Evolutionary conservation across 805 yeast genomes (phyloP).

Genomic region (Yamadazyma olivae): DNA sequence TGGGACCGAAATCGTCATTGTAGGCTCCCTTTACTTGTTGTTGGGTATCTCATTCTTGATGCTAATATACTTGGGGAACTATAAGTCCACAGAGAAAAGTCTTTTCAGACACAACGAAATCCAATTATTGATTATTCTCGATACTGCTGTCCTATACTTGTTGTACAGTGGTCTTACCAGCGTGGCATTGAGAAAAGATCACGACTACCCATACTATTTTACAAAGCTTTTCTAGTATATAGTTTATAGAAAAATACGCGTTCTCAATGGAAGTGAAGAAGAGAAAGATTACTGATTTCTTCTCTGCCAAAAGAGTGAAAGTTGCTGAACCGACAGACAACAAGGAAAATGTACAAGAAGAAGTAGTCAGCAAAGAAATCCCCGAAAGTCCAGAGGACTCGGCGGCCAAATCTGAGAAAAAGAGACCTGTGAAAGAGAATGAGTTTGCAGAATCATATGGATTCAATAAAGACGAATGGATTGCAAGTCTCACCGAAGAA

Average conservation of each 20-base stretch:
- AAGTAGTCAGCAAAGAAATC: too few relatives aligned
- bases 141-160: constrained; percentile 25
- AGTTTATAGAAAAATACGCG: constrained; percentile 3
- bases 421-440: constrained; percentile 2
- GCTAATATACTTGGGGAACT: constrained; percentile 37
- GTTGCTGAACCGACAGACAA: background rate
- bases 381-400: background rate
- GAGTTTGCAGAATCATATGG: constrained; percentile 9
- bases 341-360: constrained; percentile 1
- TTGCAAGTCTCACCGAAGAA: constrained; percentile 44
- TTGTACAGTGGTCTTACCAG: constrained; percentile 44
- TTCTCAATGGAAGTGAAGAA: constrained; percentile 5
- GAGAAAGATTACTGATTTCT: constrained; percentile 15
- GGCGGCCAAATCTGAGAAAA: background rate
- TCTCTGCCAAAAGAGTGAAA: constrained; percentile 4
- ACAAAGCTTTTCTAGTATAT: constrained; percentile 25
- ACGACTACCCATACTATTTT: constrained; percentile 44
- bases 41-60: constrained; percentile 41
- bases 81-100: constrained; percentile 19
- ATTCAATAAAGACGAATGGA: constrained; percentile 55
- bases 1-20: constrained; percentile 61
- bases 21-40: constrained; percentile 47
- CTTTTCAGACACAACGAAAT: constrained; percentile 14
- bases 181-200: constrained; percentile 44
- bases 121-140: constrained; percentile 16